A percentile compares a stretch with the other conserved stretches of the same genome.
These are phyloP conservation scores for Aspergillus sp. DNA, from an alignment of 2,329 filamentous ascomycete genomes.

Conservation along the genomic window DNA sequence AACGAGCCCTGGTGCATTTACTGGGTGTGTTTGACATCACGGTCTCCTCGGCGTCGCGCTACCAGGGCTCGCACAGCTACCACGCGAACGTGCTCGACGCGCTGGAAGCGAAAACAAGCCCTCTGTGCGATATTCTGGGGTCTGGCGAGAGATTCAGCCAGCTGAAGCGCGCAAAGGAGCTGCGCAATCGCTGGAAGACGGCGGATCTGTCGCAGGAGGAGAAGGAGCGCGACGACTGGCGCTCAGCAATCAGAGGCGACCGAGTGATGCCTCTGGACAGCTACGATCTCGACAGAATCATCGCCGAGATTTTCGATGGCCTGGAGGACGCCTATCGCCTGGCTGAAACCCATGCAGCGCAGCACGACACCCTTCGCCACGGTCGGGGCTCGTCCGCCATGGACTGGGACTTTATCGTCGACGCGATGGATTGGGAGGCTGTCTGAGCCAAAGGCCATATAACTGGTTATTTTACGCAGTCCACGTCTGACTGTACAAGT, in stretches of 20 bases:
- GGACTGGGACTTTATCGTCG: constrained; percentile 62
- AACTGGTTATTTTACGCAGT: no score
- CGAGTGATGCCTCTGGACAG: constrained; percentile 50
- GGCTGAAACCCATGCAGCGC: constrained; percentile 48
- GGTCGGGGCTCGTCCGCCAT: constrained; percentile 40
- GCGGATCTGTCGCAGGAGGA: constrained; percentile 50
- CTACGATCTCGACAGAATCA: constrained; percentile 62
- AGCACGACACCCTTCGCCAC: constrained; percentile 21
- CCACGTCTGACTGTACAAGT: no score
- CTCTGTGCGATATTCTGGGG: constrained; percentile 59
- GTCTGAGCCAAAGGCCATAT: constrained; percentile 18
- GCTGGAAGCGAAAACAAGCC: constrained; percentile 58
- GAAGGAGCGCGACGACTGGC: constrained; percentile 22
- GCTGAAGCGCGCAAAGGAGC: constrained; percentile 65
- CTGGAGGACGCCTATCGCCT: constrained; percentile 59
- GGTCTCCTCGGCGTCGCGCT: constrained; percentile 40
- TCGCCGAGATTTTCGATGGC: constrained; percentile 57
- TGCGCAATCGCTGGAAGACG: constrained; percentile 72
- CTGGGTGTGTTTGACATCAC: constrained; percentile 63
- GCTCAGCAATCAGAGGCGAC: constrained; percentile 14
- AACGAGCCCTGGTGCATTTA: constrained; percentile 67
- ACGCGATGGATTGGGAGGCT: constrained; percentile 61
- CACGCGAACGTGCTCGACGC: constrained; percentile 69
- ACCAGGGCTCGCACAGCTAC: constrained; percentile 54
- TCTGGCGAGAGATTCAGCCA: constrained; percentile 56